phyloP scores from a whole-genome alignment of 192 early-diverging fungal species.

The Thamnidium elegans region DNA sequence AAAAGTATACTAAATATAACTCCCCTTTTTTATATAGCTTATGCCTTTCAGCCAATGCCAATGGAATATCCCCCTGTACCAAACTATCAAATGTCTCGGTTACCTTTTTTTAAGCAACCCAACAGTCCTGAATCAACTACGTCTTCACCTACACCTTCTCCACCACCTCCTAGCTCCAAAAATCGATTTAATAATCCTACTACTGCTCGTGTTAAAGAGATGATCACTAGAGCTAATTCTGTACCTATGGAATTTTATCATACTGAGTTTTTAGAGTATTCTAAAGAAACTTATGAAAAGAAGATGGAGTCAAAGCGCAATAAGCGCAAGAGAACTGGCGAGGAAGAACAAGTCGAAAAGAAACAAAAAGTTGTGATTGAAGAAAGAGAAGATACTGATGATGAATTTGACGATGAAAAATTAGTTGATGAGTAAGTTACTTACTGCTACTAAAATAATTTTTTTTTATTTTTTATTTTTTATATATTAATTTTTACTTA shows the following conservation, averaged over 20 bases:
- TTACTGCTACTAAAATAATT: background rate
- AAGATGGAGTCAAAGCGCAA: constrained; percentile 34
- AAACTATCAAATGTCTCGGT: constrained; percentile 20
- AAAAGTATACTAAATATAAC: background rate
- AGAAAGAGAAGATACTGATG: constrained; percentile 21
- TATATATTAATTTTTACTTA: too few relatives aligned
- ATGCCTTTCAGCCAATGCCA: constrained; percentile 30
- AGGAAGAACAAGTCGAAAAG: constrained; percentile 4
- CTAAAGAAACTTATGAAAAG: constrained; percentile 24
- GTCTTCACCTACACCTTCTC: constrained; percentile 6
- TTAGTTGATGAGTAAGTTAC: constrained; percentile 6
- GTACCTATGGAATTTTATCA: constrained; percentile 26
- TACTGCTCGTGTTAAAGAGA: constrained; percentile 19
- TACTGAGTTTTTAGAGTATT: constrained; percentile 25
- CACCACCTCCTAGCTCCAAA: constrained; percentile 4
- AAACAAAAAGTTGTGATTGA: constrained; percentile 2
- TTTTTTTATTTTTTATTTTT: constrained; percentile 14
- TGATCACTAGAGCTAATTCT: constrained; percentile 20
- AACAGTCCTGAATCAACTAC: constrained; percentile 19
- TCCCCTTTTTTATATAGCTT: constrained; percentile 10
- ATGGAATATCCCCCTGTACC: constrained; percentile 18
- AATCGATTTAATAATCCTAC: constrained; percentile 12
- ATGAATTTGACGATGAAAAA: constrained; percentile 13
- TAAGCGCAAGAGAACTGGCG: constrained; percentile 28
- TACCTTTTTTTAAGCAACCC: constrained; percentile 10